Evolutionary conservation across 768 basidiomycete species (phyloP), one percentile per base, ranked within the genome.

Genomic region (Naganishia friedmannii): DNA sequence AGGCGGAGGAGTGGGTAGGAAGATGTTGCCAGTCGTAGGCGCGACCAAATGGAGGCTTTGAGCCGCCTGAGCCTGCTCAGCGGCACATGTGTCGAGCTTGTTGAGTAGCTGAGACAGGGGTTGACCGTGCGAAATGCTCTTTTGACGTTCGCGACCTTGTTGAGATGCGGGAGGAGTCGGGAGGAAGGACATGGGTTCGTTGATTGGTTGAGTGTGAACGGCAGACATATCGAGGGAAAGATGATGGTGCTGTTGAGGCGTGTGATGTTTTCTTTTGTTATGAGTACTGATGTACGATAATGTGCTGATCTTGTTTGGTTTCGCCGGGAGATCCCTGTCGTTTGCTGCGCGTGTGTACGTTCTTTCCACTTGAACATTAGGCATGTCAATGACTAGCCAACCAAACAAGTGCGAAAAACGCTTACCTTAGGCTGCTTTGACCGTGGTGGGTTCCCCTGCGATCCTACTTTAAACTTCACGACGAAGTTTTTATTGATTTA

Each of bases 1-100:
- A 19, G 57, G 60, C 26, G 68, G 67, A 29, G 71, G 57, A 10
- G 68, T 69, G n/a, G 68, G 68, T 3, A 69, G 32, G 23, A 72
- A 66, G 67, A 37, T 65, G 28, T 34, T 46, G 37, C 34, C 23
- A 4, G 42, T 68, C 65, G 67, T 37, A 54, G 34, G 56, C 3
- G 55, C 42, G 32, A 21, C 67, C 32, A 55, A 10, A 21, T 28
- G 65, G 45, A 56, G 48, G 60, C 17, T 31, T 45, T 65, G 69
- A 6, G 29, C 39, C 26, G 39, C 32, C 28, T 28, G n/a, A 21
- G 39, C 45, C n/a, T 28, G 39, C 54, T 63, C 51, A 17, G 46
- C 32, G 13, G 55, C 46, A 17, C 37, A 46, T 15, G 55, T 19
- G 45, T 70, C 70, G 31, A 70, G 70, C 51, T 70, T 55, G 55